Evolutionary conservation across 352 stramenopile genomes (phyloP), one percentile per base, ranked within the genome.

Genomic region (Phytophthora hybrid): DNA sequence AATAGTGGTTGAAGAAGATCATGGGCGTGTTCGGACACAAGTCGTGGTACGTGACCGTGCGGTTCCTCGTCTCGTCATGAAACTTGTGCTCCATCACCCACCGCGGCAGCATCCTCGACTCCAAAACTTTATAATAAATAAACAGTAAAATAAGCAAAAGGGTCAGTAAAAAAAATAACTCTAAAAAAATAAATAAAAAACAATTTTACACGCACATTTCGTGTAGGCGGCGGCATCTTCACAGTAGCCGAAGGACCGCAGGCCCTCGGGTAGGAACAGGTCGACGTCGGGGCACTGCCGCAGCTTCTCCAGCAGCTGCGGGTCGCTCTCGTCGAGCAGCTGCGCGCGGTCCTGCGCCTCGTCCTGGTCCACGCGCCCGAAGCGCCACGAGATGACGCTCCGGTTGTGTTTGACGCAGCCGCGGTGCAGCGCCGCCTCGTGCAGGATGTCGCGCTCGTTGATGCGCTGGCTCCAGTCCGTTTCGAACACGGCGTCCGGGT

Each of bases 1-100:
- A 89, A 37, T 89, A 91, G 68, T 89, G 83, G 64, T 89, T 91
- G 61, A 91, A 87, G 46, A 91, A 76, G 16, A 91, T 57, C 52
- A 91, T 59, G 0, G 80, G 77, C 41, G 81, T 89, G 5, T 72
- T 71, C 0, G 83, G 83, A 49, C 83, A 91, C 31, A 91, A 56
- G 21, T 89, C 81, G 58, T 86, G 74, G 58, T 89, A 89, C 63
- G 81, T 78, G 46, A 83, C 56, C 1, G 53, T 79, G 4, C 66
- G 54, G 16, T 71, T 73, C 52, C 34, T 66, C 13, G 34, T 51
- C 11, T 72, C 16, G 49, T 87, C 70, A 1, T 66, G 39, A 54
- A 85, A 84, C 29, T 56, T 49, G 31, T 66, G 51, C n/a, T 80
- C 60, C 13, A 88, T 21, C 0, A 78, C 83, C 83, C 78, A 91